Evolutionary conservation across 2,329 filamentous ascomycete genomes (phyloP).

Genomic region (Fusarium sp.): DNA sequence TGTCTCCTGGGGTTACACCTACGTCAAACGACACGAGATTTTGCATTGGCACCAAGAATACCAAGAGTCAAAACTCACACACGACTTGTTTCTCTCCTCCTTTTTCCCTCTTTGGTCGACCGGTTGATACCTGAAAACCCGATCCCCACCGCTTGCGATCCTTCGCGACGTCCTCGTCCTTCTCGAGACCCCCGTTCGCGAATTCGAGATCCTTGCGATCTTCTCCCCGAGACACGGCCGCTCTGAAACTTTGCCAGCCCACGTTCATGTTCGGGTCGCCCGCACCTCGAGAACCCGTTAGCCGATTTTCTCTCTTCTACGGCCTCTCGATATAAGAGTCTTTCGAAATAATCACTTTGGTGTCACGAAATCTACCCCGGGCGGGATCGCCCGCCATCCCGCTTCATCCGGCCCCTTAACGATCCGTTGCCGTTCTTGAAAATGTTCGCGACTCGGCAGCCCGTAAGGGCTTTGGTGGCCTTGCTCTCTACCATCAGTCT

Average conservation of each 20-base stretch:
- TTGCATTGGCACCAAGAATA: conserved; percentile 36
- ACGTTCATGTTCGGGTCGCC: conserved; percentile 20
- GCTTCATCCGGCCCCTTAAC: conserved; percentile 34
- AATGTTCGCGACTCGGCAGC: conserved; percentile 26
- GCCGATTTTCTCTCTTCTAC: neutral
- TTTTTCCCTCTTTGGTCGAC: neutral
- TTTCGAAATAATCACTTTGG: conserved; percentile 6
- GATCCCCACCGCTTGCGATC: neutral
- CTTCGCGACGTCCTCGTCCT: conserved; percentile 10
- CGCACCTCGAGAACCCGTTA: conserved; percentile 2
- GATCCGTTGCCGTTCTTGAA: neutral
- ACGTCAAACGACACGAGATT: conserved; percentile 40
- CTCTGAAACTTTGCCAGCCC: conserved; percentile 21
- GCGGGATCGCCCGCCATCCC: conserved; percentile 44
- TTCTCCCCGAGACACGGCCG: conserved; percentile 26
- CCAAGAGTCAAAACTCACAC: conserved; percentile 26
- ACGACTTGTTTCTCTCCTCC: conserved; percentile 4
- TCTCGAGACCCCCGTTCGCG: conserved; percentile 13
- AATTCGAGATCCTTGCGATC: conserved; percentile 22
- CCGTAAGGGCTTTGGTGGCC: conserved; percentile 20
- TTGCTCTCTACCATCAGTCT: conserved; percentile 32
- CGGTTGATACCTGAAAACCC: neutral
- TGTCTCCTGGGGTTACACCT: conserved; percentile 33
- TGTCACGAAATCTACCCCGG: conserved; percentile 22
- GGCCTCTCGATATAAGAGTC: conserved; percentile 15